Evolutionary conservation across 495 filamentous ascomycete species (phyloP).

Genomic region (Schizothecium vesticola): DNA sequence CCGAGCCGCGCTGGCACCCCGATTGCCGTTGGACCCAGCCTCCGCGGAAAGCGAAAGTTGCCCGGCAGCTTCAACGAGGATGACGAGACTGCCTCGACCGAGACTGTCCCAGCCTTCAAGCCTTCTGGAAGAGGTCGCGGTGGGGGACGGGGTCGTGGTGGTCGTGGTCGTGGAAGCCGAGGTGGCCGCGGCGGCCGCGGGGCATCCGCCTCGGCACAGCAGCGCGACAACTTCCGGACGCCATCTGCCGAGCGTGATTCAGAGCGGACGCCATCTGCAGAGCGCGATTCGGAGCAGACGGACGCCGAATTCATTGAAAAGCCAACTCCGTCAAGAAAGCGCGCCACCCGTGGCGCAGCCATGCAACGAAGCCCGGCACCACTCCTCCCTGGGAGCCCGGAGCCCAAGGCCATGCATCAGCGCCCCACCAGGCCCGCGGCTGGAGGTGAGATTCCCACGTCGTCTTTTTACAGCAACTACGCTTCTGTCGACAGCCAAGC

Average conservation of each 20-base stretch:
- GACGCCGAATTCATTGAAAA: conserved; percentile 17
- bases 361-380: conserved; percentile 3
- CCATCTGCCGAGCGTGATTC: neutral
- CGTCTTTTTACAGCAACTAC: conserved; percentile 25
- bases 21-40: conserved; percentile 16
- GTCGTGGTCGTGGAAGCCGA: conserved; percentile 2
- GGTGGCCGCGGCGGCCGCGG: neutral
- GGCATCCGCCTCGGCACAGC: neutral
- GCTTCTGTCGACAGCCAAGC: conserved; percentile 19
- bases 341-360: neutral
- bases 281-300: conserved; percentile 2
- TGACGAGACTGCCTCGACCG: conserved; percentile 6
- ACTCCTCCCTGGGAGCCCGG: conserved; percentile 9
- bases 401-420: conserved; percentile 24
- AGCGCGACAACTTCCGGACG: neutral
- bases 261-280: neutral
- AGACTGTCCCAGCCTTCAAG: conserved; percentile 4
- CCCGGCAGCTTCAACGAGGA: conserved; percentile 12
- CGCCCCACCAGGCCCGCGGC: neutral
- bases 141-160: neutral
- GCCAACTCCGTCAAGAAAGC: conserved; percentile 20
- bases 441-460: conserved; percentile 19
- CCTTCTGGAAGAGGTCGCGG: neutral
- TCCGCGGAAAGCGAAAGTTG: conserved; percentile 31
- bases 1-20: conserved; percentile 39